phyloP scores from a whole-genome alignment of 768 basidiomycete genomes.

The Boletus patriciae region DNA sequence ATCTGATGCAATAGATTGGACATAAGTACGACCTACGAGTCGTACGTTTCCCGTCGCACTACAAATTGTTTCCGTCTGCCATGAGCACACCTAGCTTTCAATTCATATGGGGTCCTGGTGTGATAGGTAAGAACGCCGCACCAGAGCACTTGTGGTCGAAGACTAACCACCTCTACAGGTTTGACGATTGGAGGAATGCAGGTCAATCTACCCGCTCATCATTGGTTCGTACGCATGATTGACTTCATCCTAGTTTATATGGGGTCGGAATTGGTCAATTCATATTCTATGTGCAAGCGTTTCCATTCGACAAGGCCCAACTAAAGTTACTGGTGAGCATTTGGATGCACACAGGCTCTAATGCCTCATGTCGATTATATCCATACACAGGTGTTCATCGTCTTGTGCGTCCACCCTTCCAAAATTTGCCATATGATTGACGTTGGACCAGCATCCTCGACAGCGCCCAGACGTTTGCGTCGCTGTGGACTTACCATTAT shows the following conservation, averaged over 20 bases:
- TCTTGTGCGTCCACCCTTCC: slow-evolving; percentile 6
- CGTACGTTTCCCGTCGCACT: background rate
- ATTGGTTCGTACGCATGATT: background rate
- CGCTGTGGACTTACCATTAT: background rate
- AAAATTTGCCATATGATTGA: background rate
- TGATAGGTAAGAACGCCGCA: slow-evolving; percentile 15
- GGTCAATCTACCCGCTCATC: background rate
- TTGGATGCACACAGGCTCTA: background rate
- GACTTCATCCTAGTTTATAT: slow-evolving; percentile 16
- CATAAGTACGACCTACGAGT: background rate
- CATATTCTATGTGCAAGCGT: slow-evolving; percentile 17
- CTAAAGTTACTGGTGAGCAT: slow-evolving; percentile 19
- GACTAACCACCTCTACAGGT: slow-evolving; percentile 21
- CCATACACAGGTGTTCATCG: background rate
- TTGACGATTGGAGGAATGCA: slow-evolving; percentile 13
- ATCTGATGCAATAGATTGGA: too few species aligned
- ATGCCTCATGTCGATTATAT: background rate
- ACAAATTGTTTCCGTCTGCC: background rate
- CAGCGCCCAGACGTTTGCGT: background rate
- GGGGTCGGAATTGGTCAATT: slow-evolving; percentile 20
- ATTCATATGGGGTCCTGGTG: slow-evolving; percentile 12
- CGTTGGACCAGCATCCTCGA: slow-evolving; percentile 8
- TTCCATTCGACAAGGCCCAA: slow-evolving; percentile 13
- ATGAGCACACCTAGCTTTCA: slow-evolving; percentile 5
- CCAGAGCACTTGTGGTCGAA: too few species aligned